phyloP scores from a whole-genome alignment of 2,329 filamentous ascomycete genomes.

The Talaromyces albobiverticillius region DNA sequence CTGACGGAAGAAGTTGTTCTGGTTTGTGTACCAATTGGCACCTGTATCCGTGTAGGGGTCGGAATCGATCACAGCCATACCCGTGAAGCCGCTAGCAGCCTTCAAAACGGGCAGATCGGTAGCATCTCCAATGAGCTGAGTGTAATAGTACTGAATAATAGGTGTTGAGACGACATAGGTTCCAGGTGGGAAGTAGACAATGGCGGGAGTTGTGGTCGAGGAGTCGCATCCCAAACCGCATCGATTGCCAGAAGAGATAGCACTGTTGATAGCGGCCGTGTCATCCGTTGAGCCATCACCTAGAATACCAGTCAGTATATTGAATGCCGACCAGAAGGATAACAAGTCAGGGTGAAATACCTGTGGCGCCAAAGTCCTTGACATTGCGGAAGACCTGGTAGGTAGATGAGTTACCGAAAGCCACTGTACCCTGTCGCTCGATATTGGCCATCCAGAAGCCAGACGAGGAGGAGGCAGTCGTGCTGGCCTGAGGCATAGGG shows the following conservation, averaged over 20 bases:
- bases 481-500: conserved; percentile 23
- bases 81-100: conserved; percentile 67
- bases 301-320: conserved; percentile 32
- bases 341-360: conserved; percentile 40
- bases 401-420: conserved; percentile 54
- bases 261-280: conserved; percentile 81
- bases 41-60: conserved; percentile 74
- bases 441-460: conserved; percentile 72
- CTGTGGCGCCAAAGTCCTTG: conserved; percentile 69
- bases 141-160: conserved; percentile 86
- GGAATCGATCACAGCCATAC: conserved; percentile 85
- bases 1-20: conserved; percentile 80
- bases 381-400: conserved; percentile 79
- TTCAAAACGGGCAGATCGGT: conserved; percentile 70
- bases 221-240: conserved; percentile 83
- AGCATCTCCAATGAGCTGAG: conserved; percentile 84
- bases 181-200: conserved; percentile 89
- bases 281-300: conserved; percentile 73
- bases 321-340: not conserved
- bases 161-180: conserved; percentile 79
- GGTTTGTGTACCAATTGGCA: conserved; percentile 74
- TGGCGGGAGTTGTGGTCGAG: conserved; percentile 74
- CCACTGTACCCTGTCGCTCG: conserved; percentile 64
- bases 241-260: conserved; percentile 72
- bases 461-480: conserved; percentile 28